phyloP scores from a whole-genome alignment of 2,329 filamentous ascomycete genomes.

The Pseudocercospora fijiensis region DNA sequence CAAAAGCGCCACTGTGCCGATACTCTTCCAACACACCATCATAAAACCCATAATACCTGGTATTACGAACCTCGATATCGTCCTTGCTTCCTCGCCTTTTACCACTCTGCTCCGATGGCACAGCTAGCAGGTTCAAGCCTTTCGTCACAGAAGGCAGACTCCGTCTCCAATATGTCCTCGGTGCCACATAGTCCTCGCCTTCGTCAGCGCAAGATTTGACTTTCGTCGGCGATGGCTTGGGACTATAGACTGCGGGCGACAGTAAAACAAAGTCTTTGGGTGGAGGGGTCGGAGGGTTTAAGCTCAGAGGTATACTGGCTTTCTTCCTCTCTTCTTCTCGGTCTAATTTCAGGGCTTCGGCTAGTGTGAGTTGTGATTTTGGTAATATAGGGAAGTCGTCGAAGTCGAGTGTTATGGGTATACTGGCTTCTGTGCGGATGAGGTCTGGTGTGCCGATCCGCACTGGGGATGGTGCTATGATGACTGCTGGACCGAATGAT shows the following conservation, averaged over 20 bases:
- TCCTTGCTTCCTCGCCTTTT: neutral
- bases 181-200: constrained; percentile 12
- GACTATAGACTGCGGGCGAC: neutral
- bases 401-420: neutral
- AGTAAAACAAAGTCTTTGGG: neutral
- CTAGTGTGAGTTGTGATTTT: neutral
- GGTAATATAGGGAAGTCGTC: neutral
- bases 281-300: neutral
- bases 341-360: neutral
- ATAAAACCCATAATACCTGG: constrained; percentile 31
- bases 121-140: neutral
- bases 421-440: neutral
- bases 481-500: neutral
- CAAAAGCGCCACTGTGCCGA: neutral
- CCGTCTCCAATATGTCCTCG: constrained; percentile 16
- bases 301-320: neutral
- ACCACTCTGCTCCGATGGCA: neutral
- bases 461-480: neutral
- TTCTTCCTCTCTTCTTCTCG: neutral
- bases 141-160: constrained; percentile 10
- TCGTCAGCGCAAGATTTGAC: constrained; percentile 4
- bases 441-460: neutral
- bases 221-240: neutral
- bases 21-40: constrained; percentile 27
- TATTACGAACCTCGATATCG: constrained; percentile 20